Conservation (phyloP, 2,329 filamentous ascomycete genomes). For the Beauveria rudraprayagi region DNA sequence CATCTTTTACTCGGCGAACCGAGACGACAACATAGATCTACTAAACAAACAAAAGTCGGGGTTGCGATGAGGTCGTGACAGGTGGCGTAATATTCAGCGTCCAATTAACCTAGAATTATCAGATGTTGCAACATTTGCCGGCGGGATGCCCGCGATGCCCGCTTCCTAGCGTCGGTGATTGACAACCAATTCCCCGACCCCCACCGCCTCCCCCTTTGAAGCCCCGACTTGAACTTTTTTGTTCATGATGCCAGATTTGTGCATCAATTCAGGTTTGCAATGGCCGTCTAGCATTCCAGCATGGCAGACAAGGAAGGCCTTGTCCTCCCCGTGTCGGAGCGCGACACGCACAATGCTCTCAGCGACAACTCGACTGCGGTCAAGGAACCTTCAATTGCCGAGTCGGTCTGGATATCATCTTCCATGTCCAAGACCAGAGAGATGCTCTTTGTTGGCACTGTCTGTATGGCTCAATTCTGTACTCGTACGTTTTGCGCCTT, state of each 20-base stretch:
- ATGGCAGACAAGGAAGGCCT: not conserved
- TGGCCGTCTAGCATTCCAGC: not conserved
- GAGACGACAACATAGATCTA: no score
- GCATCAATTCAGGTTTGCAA: not conserved
- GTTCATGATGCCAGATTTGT: not conserved
- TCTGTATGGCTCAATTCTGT: conserved; percentile 39
- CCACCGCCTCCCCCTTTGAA: no score
- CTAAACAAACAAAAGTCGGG: no score
- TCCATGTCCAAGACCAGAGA: conserved; percentile 22
- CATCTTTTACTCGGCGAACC: no score
- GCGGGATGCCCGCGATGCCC: conserved; percentile 4
- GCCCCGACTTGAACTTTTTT: no score
- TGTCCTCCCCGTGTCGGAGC: not conserved
- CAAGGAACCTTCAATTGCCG: not conserved
- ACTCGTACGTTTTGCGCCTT: conserved; percentile 19
- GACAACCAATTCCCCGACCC: not conserved
- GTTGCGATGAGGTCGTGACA: no score
- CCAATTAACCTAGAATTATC: no score
- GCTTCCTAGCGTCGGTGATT: not conserved
- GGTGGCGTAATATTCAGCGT: no score
- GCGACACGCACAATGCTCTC: not conserved
- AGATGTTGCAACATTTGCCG: not conserved
- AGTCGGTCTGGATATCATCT: conserved; percentile 17
- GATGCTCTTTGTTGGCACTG: conserved; percentile 31
- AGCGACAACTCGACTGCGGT: not conserved